These are phyloP conservation scores for Pseudocercospora macadamiae DNA, from an alignment of 2,329 filamentous ascomycete genomes.

Conservation along the genomic window DNA sequence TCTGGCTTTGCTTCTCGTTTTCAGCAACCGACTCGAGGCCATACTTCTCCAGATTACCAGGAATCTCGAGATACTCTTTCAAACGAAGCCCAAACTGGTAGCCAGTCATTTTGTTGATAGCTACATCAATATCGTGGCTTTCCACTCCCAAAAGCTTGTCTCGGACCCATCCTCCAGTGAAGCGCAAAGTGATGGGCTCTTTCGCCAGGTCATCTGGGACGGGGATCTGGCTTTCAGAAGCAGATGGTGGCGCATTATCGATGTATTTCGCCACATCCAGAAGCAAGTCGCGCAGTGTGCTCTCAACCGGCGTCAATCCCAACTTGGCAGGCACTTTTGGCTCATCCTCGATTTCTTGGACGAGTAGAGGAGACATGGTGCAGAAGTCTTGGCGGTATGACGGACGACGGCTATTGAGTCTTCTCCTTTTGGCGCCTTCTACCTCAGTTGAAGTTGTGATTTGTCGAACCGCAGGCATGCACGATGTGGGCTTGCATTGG, in stretches of 20 bases:
- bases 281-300: conserved; percentile 72
- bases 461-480: conserved; percentile 38
- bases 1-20: conserved; percentile 43
- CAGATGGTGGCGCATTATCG: conserved; percentile 46
- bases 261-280: conserved; percentile 79
- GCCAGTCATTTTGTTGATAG: conserved; percentile 84
- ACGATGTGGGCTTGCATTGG: conserved; percentile 26
- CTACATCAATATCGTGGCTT: conserved; percentile 82
- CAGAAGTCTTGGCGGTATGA: conserved; percentile 16
- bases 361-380: conserved; percentile 36
- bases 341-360: conserved; percentile 38
- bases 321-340: conserved; percentile 38
- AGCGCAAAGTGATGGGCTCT: conserved; percentile 64
- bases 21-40: conserved; percentile 46
- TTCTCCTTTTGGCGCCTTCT: conserved; percentile 35
- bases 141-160: conserved; percentile 75
- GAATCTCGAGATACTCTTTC: conserved; percentile 66
- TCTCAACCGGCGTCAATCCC: conserved; percentile 69
- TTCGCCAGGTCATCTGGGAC: conserved; percentile 51
- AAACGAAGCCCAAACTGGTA: conserved; percentile 72
- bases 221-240: conserved; percentile 34
- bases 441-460: conserved; percentile 32
- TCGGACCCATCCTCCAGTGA: conserved; percentile 85
- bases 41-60: conserved; percentile 65
- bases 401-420: conserved; percentile 24